Evolutionary conservation across 2,329 filamentous ascomycete species (phyloP).

Genomic region (Ramichloridium luteum): DNA sequence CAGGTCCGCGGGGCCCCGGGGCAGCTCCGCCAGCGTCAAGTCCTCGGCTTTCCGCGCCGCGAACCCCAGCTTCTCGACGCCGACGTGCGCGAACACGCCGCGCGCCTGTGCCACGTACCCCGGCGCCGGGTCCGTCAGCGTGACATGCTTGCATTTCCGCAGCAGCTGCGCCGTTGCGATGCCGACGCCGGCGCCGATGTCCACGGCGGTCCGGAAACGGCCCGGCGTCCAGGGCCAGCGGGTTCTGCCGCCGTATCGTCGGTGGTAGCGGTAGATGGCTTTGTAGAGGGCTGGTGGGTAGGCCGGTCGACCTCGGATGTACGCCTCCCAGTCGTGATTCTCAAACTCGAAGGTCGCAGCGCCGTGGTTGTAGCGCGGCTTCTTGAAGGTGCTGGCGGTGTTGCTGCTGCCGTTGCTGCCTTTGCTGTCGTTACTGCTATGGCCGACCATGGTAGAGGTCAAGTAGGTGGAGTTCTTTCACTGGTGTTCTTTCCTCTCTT

Average conservation of each 20-base stretch:
- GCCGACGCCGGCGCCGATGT: constrained; percentile 5
- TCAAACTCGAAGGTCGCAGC: background rate
- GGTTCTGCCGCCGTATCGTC: constrained; percentile 1
- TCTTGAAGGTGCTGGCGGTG: too few relatives aligned
- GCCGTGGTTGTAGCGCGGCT: too few relatives aligned
- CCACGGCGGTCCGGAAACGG: constrained; percentile 2
- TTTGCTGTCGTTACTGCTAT: too few relatives aligned
- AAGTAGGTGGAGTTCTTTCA: too few relatives aligned
- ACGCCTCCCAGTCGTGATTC: constrained; percentile 1
- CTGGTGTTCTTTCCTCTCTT: too few relatives aligned
- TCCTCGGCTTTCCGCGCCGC: constrained; percentile 6
- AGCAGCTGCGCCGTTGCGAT: constrained; percentile 4
- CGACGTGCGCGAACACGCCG: background rate
- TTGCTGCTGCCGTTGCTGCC: too few relatives aligned
- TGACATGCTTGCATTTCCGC: constrained; percentile 5
- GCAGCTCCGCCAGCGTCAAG: constrained; percentile 1
- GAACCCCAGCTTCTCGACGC: constrained; percentile 1
- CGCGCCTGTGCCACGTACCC: constrained; percentile 4
- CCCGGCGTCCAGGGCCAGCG: too few relatives aligned
- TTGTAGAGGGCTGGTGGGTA: constrained; percentile 3
- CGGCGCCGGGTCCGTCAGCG: constrained; percentile 4
- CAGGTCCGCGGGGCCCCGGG: constrained; percentile 2
- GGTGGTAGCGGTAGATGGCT: constrained; percentile 3
- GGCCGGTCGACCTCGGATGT: constrained; percentile 3
- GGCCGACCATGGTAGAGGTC: too few relatives aligned